A percentile compares a stretch with the other conserved stretches of the same genome.
phyloP scores from a whole-genome alignment of 2,329 filamentous ascomycete species.

The Botrytis byssoidea region DNA sequence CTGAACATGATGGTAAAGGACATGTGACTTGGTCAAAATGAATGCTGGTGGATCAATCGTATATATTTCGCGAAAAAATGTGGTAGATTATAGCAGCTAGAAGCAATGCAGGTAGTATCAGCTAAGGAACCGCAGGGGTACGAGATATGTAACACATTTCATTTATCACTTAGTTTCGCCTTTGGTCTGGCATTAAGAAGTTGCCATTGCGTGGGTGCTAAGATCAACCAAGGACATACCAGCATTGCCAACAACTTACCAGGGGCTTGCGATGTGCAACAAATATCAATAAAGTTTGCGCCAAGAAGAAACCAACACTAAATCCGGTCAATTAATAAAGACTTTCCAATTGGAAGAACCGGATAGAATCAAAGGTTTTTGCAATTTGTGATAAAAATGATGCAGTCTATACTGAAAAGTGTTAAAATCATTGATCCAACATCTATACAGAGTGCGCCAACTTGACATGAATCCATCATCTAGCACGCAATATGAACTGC shows the following conservation, averaged over 20 bases:
- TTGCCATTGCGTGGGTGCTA: background rate
- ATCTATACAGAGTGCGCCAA: background rate
- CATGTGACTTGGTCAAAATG: constrained; percentile 58
- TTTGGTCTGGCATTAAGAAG: background rate
- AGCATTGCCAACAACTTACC: background rate
- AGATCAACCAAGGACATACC: background rate
- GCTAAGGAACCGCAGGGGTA: background rate
- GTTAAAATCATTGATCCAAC: background rate
- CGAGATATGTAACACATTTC: background rate
- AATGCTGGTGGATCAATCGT: constrained; percentile 50
- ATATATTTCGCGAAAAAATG: constrained; percentile 63
- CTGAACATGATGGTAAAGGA: constrained; percentile 51
- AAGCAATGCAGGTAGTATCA: background rate
- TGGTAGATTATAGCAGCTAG: constrained; percentile 28
- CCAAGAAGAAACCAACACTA: background rate
- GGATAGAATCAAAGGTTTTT: background rate
- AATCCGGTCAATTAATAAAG: background rate
- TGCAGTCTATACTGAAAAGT: background rate
- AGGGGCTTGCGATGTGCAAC: background rate
- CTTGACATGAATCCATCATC: background rate
- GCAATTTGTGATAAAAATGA: background rate
- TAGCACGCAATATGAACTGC: background rate
- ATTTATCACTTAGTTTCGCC: background rate
- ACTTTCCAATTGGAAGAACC: background rate
- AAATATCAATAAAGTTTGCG: background rate